Evolutionary conservation across 345 rosid species (phyloP).

Genomic region (Excoecaria agallocha): DNA sequence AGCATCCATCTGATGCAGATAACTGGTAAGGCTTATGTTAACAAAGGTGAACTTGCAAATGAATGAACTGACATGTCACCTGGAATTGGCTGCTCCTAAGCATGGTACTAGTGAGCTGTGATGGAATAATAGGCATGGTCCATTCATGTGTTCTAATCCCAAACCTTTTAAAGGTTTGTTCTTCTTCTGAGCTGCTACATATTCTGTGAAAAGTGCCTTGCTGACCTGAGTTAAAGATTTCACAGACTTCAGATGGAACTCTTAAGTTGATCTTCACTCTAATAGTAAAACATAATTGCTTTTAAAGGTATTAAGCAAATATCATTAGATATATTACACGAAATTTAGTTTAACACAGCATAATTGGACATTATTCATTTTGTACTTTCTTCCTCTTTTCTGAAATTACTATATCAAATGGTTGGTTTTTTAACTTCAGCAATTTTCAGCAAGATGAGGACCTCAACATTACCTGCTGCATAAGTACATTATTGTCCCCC

Average conservation of each 20-base stretch:
- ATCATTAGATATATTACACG: not conserved
- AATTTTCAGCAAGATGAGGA: not conserved
- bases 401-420: not conserved
- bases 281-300: too few relatives aligned
- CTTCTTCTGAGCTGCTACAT: slow-evolving; percentile 57
- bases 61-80: slow-evolving; percentile 34
- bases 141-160: slow-evolving; percentile 87
- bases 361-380: too few relatives aligned
- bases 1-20: slow-evolving; percentile 48
- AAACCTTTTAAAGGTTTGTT: slow-evolving; percentile 62
- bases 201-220: slow-evolving; percentile 86
- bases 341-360: not conserved
- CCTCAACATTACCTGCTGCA: slow-evolving; percentile 74
- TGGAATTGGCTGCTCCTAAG: slow-evolving; percentile 75
- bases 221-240: slow-evolving; percentile 54
- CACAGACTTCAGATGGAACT: slow-evolving; percentile 8
- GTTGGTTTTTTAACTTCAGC: not conserved
- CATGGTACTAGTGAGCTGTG: slow-evolving; percentile 59
- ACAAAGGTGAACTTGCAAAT: slow-evolving; percentile 4
- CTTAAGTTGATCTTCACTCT: not conserved
- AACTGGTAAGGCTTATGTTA: slow-evolving; percentile 5
- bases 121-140: slow-evolving; percentile 55
- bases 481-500: slow-evolving; percentile 85
- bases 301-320: not conserved
- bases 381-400: too few relatives aligned